A percentile compares a stretch with the other conserved stretches of the same genome.
Conservation (phyloP, 164 flowering plant species). For the Saururus chinensis region DNA sequence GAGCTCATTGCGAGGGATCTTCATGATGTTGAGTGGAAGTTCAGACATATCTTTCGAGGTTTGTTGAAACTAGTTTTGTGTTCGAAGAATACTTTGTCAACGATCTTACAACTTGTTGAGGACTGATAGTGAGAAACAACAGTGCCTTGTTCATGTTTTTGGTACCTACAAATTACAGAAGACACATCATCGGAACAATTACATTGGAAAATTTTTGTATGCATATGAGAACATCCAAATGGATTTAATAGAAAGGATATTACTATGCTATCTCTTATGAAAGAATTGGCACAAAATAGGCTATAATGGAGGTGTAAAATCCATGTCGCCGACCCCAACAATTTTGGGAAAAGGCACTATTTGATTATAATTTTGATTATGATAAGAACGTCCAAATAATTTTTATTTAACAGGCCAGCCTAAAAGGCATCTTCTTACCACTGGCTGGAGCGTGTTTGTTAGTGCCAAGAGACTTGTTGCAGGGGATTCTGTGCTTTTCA, state of each 20-base stretch:
- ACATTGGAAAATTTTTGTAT: no score
- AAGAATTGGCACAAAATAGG: no score
- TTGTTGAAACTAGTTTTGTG: constrained; percentile 5
- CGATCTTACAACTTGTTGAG: neutral
- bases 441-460: constrained; percentile 90
- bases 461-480: constrained; percentile 83
- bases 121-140: neutral
- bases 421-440: constrained; percentile 80
- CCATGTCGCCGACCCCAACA: no score
- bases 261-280: no score
- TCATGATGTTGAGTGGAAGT: constrained; percentile 89
- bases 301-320: no score
- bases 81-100: neutral
- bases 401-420: constrained; percentile 62
- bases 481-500: constrained; percentile 82
- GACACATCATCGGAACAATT: no score
- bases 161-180: no score
- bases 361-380: neutral
- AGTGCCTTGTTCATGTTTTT: neutral
- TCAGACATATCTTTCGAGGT: constrained; percentile 87
- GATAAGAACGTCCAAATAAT: no score
- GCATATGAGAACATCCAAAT: no score
- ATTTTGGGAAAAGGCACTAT: neutral
- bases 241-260: no score
- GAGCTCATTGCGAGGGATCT: constrained; percentile 90